Conservation (phyloP, 192 early-diverging fungal species). For the Endogone sp. region DNA sequence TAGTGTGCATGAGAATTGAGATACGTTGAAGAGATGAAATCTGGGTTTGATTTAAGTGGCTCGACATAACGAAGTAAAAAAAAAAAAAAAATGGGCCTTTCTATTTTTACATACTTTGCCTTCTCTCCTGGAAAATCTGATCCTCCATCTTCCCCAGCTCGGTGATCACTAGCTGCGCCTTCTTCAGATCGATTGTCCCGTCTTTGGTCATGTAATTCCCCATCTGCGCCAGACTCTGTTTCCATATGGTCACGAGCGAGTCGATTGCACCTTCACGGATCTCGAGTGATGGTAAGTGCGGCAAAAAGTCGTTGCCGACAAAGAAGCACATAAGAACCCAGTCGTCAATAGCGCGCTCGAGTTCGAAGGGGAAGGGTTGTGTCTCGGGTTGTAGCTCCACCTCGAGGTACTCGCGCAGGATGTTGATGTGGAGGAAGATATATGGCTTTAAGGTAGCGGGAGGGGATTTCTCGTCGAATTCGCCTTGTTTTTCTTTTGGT, state of each 20-base stretch:
- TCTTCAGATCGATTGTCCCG: constrained; percentile 73
- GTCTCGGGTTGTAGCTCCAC: constrained; percentile 68
- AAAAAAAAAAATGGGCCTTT: too few relatives aligned
- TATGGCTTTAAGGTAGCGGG: constrained; percentile 77
- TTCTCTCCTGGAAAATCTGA: constrained; percentile 67
- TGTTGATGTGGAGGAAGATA: constrained; percentile 75
- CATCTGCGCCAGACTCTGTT: constrained; percentile 64
- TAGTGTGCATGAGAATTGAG: too few relatives aligned
- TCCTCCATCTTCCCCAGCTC: constrained; percentile 84
- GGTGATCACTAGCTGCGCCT: constrained; percentile 75
- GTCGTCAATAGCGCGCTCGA: constrained; percentile 94
- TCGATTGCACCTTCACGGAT: constrained; percentile 95
- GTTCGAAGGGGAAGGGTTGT: constrained; percentile 74
- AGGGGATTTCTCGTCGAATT: constrained; percentile 43
- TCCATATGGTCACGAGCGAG: constrained; percentile 86
- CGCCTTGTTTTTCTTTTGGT: constrained; percentile 39
- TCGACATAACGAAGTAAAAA: too few relatives aligned
- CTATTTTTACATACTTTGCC: constrained; percentile 44
- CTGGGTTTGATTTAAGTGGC: too few relatives aligned
- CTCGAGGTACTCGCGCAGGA: constrained; percentile 91
- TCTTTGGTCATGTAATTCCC: constrained; percentile 85
- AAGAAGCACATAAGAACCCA: constrained; percentile 98
- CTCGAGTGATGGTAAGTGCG: constrained; percentile 89
- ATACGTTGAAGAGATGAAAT: too few relatives aligned
- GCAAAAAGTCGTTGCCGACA: constrained; percentile 98